These are phyloP conservation scores for Verticillium albo-atrum DNA, from an alignment of 2,329 filamentous ascomycete genomes.

Conservation along the genomic window DNA sequence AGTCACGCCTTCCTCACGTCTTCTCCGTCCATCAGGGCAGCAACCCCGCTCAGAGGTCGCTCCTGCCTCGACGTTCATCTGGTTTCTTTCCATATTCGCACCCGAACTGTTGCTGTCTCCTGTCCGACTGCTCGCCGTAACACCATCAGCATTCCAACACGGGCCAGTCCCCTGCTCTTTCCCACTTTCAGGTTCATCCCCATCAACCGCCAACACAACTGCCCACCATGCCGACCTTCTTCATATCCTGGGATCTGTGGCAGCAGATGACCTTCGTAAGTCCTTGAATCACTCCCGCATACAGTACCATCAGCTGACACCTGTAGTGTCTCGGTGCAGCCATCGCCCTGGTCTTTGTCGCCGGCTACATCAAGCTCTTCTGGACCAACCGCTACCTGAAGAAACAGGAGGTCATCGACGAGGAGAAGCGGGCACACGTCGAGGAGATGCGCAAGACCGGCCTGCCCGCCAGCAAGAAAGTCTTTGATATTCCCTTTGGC, in stretches of 20 bases:
- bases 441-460: slow-evolving; percentile 52
- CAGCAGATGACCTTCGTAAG: slow-evolving; percentile 87
- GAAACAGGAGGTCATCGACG: slow-evolving; percentile 60
- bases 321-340: slow-evolving; percentile 65
- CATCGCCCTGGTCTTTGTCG: slow-evolving; percentile 65
- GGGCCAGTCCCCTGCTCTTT: too few species aligned
- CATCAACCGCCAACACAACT: too few species aligned
- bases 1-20: not conserved
- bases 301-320: slow-evolving; percentile 2
- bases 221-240: slow-evolving; percentile 44
- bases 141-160: too few species aligned
- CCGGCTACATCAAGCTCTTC: slow-evolving; percentile 65
- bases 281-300: slow-evolving; percentile 11
- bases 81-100: too few species aligned
- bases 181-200: too few species aligned
- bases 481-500: slow-evolving; percentile 67
- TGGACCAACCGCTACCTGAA: slow-evolving; percentile 51
- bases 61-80: not conserved
- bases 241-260: slow-evolving; percentile 73
- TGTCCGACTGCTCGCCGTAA: too few species aligned
- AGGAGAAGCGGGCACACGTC: slow-evolving; percentile 54
- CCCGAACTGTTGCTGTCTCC: too few species aligned
- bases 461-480: slow-evolving; percentile 32
- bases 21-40: not conserved
- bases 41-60: not conserved